Evolutionary conservation across 805 yeast genomes (phyloP).

Genomic region (Lipomyces mesembrius): DNA sequence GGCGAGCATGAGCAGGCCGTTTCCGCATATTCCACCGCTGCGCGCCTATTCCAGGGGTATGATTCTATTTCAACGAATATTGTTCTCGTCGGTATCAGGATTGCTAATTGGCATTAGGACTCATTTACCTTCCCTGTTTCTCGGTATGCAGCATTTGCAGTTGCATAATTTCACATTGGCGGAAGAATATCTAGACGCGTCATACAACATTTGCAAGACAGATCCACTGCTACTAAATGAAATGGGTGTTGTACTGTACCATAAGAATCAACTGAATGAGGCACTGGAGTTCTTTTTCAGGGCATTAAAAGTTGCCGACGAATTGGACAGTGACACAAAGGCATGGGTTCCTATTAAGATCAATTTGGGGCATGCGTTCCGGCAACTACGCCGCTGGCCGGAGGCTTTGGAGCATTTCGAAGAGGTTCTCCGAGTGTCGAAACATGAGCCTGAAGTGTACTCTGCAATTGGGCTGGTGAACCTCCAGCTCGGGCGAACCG

Average conservation of each 20-base stretch:
- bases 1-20: conserved; percentile 99
- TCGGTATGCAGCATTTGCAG: conserved; percentile 95
- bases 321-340: conserved; percentile 74
- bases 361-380: conserved; percentile 85
- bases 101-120: conserved; percentile 57
- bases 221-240: conserved; percentile 92
- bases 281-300: conserved; percentile 74
- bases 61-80: conserved; percentile 40
- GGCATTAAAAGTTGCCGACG: conserved; percentile 71
- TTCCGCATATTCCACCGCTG: conserved; percentile 95
- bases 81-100: too few relatives aligned
- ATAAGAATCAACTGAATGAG: conserved; percentile 64
- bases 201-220: conserved; percentile 75
- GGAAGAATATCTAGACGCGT: conserved; percentile 78
- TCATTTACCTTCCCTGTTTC: conserved; percentile 83
- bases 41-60: conserved; percentile 67
- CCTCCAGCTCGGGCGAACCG: conserved; percentile 65
- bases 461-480: conserved; percentile 85
- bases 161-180: conserved; percentile 83
- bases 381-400: conserved; percentile 62
- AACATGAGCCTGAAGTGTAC: conserved; percentile 72
- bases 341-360: conserved; percentile 85
- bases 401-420: conserved; percentile 77
- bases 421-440: conserved; percentile 70
- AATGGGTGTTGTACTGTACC: conserved; percentile 88